Evolutionary conservation across 1,284 basidiomycete species (phyloP).

Genomic region (Tausonia pullulans): DNA sequence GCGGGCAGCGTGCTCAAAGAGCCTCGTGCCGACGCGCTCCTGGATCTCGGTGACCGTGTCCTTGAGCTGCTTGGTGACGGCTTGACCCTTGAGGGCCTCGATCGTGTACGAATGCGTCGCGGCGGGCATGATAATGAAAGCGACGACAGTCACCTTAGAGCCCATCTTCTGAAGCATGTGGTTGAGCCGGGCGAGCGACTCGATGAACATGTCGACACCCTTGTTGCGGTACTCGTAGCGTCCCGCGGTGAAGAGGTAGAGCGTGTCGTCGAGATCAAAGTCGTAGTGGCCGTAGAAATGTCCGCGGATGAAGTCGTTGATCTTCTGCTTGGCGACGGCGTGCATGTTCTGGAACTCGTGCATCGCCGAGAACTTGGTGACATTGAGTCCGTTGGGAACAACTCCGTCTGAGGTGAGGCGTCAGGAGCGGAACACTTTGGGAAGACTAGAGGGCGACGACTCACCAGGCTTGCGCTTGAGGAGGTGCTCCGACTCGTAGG

Average conservation of each 20-base stretch:
- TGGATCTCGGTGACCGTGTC: constrained; percentile 94
- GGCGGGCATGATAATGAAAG: constrained; percentile 98
- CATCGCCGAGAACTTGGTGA: constrained; percentile 91
- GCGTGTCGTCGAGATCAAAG: constrained; percentile 88
- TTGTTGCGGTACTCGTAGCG: constrained; percentile 99
- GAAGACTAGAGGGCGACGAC: background rate
- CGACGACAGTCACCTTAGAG: constrained; percentile 76
- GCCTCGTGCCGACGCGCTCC: constrained; percentile 73
- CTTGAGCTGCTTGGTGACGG: constrained; percentile 88
- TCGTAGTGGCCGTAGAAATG: constrained; percentile 98
- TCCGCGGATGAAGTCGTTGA: constrained; percentile 92
- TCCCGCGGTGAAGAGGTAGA: constrained; percentile 98
- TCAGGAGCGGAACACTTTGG: background rate
- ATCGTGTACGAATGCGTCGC: constrained; percentile 92
- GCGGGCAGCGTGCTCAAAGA: constrained; percentile 88
- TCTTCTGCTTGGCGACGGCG: constrained; percentile 83
- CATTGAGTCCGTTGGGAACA: constrained; percentile 94
- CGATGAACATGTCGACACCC: constrained; percentile 99
- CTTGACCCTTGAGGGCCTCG: constrained; percentile 95
- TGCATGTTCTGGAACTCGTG: constrained; percentile 97
- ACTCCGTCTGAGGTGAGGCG: constrained; percentile 57
- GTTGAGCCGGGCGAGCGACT: constrained; percentile 86
- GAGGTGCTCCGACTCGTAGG: constrained; percentile 90
- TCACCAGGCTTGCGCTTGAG: constrained; percentile 80
- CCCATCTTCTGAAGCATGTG: constrained; percentile 70